A percentile compares a stretch with the other conserved stretches of the same genome.
phyloP scores from a whole-genome alignment of 1,284 basidiomycete genomes.

The Melanopsichium pennsylvanicum region DNA sequence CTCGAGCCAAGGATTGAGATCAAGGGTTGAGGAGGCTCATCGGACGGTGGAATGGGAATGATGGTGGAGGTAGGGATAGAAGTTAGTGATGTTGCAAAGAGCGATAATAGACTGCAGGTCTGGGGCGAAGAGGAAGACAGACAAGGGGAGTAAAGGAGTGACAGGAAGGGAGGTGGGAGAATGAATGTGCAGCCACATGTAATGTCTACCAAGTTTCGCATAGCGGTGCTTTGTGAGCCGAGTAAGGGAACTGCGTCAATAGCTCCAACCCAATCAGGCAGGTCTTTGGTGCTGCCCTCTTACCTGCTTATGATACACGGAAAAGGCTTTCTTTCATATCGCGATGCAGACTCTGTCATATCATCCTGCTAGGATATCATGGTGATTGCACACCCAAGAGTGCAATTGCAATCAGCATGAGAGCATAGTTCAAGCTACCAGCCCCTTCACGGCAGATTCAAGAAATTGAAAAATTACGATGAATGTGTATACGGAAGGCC shows the following conservation, averaged over 20 bases:
- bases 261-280: background rate
- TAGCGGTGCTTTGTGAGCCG: background rate
- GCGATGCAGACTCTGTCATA: too few species aligned
- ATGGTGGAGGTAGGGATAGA: slow-evolving; percentile 18
- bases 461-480: too few species aligned
- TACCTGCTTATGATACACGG: too few species aligned
- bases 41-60: slow-evolving; percentile 9
- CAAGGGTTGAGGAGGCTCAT: slow-evolving; percentile 39
- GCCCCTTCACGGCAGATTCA: too few species aligned
- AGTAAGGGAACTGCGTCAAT: too few species aligned
- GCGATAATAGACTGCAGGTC: background rate
- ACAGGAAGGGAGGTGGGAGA: background rate
- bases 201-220: slow-evolving; percentile 10
- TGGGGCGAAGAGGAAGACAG: background rate
- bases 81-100: slow-evolving; percentile 17
- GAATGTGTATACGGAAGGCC: background rate
- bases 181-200: slow-evolving; percentile 15
- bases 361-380: too few species aligned
- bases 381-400: too few species aligned
- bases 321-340: too few species aligned
- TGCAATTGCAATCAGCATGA: too few species aligned
- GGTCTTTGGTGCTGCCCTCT: too few species aligned
- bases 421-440: too few species aligned
- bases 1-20: slow-evolving; percentile 18
- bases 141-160: background rate